Conservation (phyloP, 768 basidiomycete genomes). For the Collybiopsis luxurians region DNA sequence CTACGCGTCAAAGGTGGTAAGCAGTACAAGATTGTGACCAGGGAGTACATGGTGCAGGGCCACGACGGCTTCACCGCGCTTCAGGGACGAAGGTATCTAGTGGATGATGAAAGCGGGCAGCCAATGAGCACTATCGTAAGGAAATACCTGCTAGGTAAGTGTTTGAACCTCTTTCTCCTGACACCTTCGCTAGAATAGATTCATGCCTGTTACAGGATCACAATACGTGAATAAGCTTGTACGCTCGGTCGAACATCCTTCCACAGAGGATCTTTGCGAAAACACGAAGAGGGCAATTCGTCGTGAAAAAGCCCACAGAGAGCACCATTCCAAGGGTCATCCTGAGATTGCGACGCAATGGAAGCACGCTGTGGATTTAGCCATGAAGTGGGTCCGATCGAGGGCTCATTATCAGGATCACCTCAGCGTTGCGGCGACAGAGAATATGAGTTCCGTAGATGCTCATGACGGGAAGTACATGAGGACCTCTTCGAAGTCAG, state of each 20-base stretch:
- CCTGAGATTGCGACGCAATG: constrained; percentile 38
- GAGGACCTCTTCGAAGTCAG: constrained; percentile 19
- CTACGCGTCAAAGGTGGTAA: constrained; percentile 48
- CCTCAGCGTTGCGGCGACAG: constrained; percentile 56
- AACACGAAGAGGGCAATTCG: constrained; percentile 43
- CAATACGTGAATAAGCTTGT: constrained; percentile 70
- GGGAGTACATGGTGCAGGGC: constrained; percentile 81
- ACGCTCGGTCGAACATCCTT: constrained; percentile 30
- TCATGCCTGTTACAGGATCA: constrained; percentile 59
- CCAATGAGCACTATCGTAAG: constrained; percentile 78
- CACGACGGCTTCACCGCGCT: constrained; percentile 81
- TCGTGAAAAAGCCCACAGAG: constrained; percentile 41
- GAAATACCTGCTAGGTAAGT: constrained; percentile 79
- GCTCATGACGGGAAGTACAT: constrained; percentile 59
- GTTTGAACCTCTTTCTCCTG: not conserved
- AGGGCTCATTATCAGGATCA: constrained; percentile 54
- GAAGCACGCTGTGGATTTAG: constrained; percentile 43
- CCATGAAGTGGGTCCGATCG: constrained; percentile 44
- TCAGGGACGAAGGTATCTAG: constrained; percentile 60
- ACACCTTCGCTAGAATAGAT: not conserved
- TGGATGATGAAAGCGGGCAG: constrained; percentile 83
- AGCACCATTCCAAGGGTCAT: constrained; percentile 17
- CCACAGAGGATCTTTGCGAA: constrained; percentile 33
- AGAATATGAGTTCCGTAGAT: constrained; percentile 81
- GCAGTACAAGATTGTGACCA: constrained; percentile 79